Evolutionary conservation across 345 rosid species (phyloP).

Genomic region (Clausena lansium): DNA sequence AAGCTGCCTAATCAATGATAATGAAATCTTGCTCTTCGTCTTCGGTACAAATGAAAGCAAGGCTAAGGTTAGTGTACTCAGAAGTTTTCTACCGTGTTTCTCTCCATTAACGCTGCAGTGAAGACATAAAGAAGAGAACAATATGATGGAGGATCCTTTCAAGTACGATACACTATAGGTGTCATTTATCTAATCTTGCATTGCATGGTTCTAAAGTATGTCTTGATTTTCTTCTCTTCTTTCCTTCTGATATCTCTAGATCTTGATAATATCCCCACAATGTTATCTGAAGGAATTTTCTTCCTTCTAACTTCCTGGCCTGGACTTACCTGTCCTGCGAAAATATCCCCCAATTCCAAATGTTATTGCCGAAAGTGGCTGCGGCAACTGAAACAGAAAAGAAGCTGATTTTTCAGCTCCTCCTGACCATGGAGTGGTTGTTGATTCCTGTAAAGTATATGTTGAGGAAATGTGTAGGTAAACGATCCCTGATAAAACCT

Average conservation of each 20-base stretch:
- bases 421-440: conserved; percentile 13
- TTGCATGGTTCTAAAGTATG: too few relatives aligned
- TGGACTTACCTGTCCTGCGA: too few relatives aligned
- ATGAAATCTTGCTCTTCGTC: not conserved
- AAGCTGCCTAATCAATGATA: not conserved
- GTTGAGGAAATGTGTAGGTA: not conserved
- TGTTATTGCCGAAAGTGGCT: conserved; percentile 31
- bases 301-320: too few relatives aligned
- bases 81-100: not conserved
- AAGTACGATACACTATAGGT: too few relatives aligned
- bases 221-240: too few relatives aligned
- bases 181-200: too few relatives aligned
- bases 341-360: too few relatives aligned
- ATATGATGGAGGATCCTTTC: conserved; percentile 3
- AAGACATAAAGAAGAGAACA: not conserved
- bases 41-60: not conserved
- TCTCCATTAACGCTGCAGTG: not conserved
- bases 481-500: not conserved
- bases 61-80: not conserved
- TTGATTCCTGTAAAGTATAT: too few relatives aligned
- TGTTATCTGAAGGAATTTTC: too few relatives aligned
- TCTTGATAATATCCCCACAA: too few relatives aligned
- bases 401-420: conserved; percentile 20
- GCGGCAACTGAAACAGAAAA: conserved; percentile 22
- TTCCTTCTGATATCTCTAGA: too few relatives aligned